These are phyloP conservation scores for Kurtzmaniella natalensis DNA, from an alignment of 1,139 yeast genomes.

Conservation along the genomic window DNA sequence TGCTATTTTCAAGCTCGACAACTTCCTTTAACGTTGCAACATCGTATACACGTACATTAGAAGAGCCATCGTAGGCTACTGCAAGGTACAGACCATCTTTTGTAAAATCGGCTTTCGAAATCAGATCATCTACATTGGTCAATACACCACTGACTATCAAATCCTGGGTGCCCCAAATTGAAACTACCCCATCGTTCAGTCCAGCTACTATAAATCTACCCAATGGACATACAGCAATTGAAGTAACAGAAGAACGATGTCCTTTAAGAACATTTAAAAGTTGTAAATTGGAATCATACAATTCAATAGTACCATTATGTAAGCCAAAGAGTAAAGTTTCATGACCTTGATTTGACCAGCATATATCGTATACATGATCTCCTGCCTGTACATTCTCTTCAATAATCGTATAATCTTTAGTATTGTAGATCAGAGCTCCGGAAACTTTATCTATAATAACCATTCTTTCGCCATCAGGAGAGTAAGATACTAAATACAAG, in stretches of 20 bases:
- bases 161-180: slow-evolving; percentile 51
- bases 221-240: slow-evolving; percentile 52
- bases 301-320: slow-evolving; percentile 30
- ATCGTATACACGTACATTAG: slow-evolving; percentile 37
- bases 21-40: slow-evolving; percentile 24
- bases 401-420: slow-evolving; percentile 21
- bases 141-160: slow-evolving; percentile 44
- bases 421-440: slow-evolving; percentile 21
- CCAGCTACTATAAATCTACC: slow-evolving; percentile 58
- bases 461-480: slow-evolving; percentile 51
- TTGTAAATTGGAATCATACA: slow-evolving; percentile 21
- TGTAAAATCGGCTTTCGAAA: slow-evolving; percentile 39
- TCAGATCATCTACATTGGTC: slow-evolving; percentile 46
- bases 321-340: slow-evolving; percentile 33
- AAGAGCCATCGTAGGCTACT: slow-evolving; percentile 41
- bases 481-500: slow-evolving; percentile 33
- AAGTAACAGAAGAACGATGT: slow-evolving; percentile 52
- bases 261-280: slow-evolving; percentile 34
- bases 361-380: slow-evolving; percentile 34
- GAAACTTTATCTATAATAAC: slow-evolving; percentile 43
- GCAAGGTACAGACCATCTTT: slow-evolving; percentile 44
- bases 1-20: slow-evolving; percentile 34
- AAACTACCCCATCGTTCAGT: slow-evolving; percentile 67
- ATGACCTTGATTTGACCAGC: slow-evolving; percentile 33
- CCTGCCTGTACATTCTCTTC: slow-evolving; percentile 12